Evolutionary conservation across 305 asterid genomes (phyloP), one percentile per base, ranked within the genome.

Genomic region (Fraxinus xanthoxyloides): DNA sequence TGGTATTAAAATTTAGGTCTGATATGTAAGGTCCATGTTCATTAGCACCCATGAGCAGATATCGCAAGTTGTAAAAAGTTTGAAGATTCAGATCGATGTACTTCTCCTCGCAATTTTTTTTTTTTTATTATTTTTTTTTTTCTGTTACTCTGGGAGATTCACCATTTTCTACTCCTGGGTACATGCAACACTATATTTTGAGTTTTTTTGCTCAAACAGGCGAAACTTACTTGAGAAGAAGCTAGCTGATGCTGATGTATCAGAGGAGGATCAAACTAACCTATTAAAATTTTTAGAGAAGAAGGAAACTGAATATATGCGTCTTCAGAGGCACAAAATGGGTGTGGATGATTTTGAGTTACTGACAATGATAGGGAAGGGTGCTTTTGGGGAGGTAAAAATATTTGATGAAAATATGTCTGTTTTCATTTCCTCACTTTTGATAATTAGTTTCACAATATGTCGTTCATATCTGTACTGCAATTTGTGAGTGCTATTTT

Each of bases 281-380:
- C 87, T 95, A 31, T 81, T 95, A 79, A 95, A 94, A 84, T 94
- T 93, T 85, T 85, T 94, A 77, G 99, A 95, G 90, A 93, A 94
- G 93, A 94, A 92, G 89, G 99, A 95, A 90, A 95, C 97, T 81
- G 99, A 95, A 88, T 95, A 94, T 79, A 95, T 95, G 99, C 98
- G 99, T 79, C 95, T 95, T 72, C 97, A 94, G 87, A 88, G 99
- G 89, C 99, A 92, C 87, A 95, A 94, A 90, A 95, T 92, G 97
- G 98, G 97, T 63, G 93, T 87, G 78, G 99, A 91, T 89, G 98
- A 95, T 84, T 95, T 95, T 89, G 99, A 95, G 87, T 86, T 95
- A 75, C 86, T 95, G 86, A 95, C 99, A 51, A 93, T 93, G 98
- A 95, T 95, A 35, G 99, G 99, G 80, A 95, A 95, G 86, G 98